phyloP scores from a whole-genome alignment of 306 rosid genomes.

The Mimosa pudica region DNA sequence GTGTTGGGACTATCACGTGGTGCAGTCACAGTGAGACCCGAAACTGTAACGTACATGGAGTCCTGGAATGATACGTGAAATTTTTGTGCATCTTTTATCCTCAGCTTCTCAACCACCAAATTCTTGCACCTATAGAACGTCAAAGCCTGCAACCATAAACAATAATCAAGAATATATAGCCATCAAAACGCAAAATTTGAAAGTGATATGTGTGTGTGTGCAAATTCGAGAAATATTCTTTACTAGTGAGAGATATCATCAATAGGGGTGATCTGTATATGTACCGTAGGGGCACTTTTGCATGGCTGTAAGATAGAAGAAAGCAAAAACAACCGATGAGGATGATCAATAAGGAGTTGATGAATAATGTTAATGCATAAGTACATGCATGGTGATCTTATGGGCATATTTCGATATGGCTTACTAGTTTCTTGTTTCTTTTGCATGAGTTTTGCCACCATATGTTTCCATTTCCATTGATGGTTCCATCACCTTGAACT shows the following conservation, averaged over 20 bases:
- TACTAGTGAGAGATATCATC: background rate
- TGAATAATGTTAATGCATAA: background rate
- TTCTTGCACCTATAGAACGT: conserved; percentile 53
- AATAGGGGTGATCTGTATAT: conserved; percentile 8
- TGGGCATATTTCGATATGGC: background rate
- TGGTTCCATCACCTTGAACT: conserved; percentile 68
- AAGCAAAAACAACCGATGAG: background rate
- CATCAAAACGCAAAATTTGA: background rate
- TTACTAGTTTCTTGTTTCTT: conserved; percentile 49
- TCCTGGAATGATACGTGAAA: conserved; percentile 57
- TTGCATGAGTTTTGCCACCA: conserved; percentile 92
- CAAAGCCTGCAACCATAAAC: conserved; percentile 54
- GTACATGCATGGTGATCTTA: background rate
- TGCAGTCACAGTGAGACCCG: conserved; percentile 48
- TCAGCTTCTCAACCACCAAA: conserved; percentile 49
- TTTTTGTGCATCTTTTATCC: conserved; percentile 55
- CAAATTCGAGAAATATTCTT: background rate
- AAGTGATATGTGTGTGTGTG: too few relatives aligned
- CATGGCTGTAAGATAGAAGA: conserved; percentile 61
- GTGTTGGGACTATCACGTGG: conserved; percentile 75
- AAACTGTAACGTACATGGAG: conserved; percentile 47
- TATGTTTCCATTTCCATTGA: conserved; percentile 72
- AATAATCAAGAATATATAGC: background rate
- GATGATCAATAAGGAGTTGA: conserved; percentile 11
- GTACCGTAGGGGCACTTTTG: conserved; percentile 83